phyloP scores from a whole-genome alignment of 805 yeast species.

The Starmerella tilneyi region DNA sequence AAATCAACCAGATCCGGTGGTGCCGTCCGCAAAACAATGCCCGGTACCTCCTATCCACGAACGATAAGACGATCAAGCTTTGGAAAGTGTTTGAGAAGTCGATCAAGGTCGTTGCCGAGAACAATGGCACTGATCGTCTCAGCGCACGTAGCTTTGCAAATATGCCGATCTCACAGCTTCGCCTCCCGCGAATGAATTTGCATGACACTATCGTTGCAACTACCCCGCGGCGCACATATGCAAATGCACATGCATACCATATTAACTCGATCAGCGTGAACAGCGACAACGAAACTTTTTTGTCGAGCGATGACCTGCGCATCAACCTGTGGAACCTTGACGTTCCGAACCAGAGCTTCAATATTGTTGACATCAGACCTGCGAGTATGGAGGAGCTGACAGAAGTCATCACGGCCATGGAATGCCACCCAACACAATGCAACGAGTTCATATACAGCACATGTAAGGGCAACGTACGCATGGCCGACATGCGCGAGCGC shows the following conservation, averaged over 20 bases:
- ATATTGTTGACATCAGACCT: conserved; percentile 95
- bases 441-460: conserved; percentile 91
- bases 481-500: conserved; percentile 92
- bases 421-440: conserved; percentile 88
- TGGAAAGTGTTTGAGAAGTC: conserved; percentile 94
- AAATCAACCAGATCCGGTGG: conserved; percentile 97
- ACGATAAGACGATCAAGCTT: conserved; percentile 95
- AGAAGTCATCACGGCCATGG: conserved; percentile 93
- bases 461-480: conserved; percentile 87
- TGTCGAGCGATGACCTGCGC: conserved; percentile 87
- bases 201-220: conserved; percentile 95
- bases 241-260: conserved; percentile 97
- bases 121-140: conserved; percentile 52
- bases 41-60: conserved; percentile 81
- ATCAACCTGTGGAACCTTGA: conserved; percentile 92
- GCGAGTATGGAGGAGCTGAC: conserved; percentile 98
- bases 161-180: conserved; percentile 37
- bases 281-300: conserved; percentile 90
- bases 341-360: conserved; percentile 88
- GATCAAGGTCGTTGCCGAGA: conserved; percentile 84
- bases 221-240: conserved; percentile 79
- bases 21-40: conserved; percentile 77
- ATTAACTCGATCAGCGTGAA: conserved; percentile 91
- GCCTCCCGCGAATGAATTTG: conserved; percentile 77
- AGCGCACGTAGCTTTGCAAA: conserved; percentile 25